A percentile compares a stretch with the other conserved stretches of the same genome.
phyloP scores from a whole-genome alignment of 2,329 filamentous ascomycete species.

The Dothideomycetidae sp. region DNA sequence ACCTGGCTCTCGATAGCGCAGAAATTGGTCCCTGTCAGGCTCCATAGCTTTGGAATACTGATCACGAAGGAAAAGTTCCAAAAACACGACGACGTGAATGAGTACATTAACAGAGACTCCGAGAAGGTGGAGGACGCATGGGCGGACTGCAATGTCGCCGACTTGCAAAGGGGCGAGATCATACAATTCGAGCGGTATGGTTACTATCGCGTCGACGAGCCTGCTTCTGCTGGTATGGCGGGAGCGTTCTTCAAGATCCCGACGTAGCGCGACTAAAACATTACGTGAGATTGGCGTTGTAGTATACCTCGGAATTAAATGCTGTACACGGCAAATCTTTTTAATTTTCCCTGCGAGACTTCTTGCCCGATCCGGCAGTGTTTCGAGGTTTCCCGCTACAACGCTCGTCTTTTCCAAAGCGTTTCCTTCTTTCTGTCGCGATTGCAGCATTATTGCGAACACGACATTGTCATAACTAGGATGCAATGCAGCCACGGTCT shows the following conservation, averaged over 20 bases:
- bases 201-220: slow-evolving; percentile 1
- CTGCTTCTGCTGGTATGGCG: neutral
- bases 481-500: too few relatives aligned
- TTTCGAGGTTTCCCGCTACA: too few relatives aligned
- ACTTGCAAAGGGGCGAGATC: neutral
- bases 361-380: too few relatives aligned
- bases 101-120: slow-evolving; percentile 36
- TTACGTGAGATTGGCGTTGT: too few relatives aligned
- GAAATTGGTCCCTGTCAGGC: slow-evolving; percentile 59
- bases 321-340: too few relatives aligned
- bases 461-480: too few relatives aligned
- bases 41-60: slow-evolving; percentile 60
- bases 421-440: too few relatives aligned
- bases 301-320: too few relatives aligned
- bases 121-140: neutral
- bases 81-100: slow-evolving; percentile 72
- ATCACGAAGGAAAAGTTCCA: slow-evolving; percentile 91
- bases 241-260: slow-evolving; percentile 1
- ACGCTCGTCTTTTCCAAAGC: too few relatives aligned
- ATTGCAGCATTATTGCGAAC: too few relatives aligned
- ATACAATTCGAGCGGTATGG: slow-evolving; percentile 6
- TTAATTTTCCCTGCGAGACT: too few relatives aligned
- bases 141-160: slow-evolving; percentile 4
- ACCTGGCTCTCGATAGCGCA: slow-evolving; percentile 70
- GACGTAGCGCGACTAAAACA: too few relatives aligned